Conservation (phyloP, 2,329 filamentous ascomycete species). For the Cytospora paraplurivora region DNA sequence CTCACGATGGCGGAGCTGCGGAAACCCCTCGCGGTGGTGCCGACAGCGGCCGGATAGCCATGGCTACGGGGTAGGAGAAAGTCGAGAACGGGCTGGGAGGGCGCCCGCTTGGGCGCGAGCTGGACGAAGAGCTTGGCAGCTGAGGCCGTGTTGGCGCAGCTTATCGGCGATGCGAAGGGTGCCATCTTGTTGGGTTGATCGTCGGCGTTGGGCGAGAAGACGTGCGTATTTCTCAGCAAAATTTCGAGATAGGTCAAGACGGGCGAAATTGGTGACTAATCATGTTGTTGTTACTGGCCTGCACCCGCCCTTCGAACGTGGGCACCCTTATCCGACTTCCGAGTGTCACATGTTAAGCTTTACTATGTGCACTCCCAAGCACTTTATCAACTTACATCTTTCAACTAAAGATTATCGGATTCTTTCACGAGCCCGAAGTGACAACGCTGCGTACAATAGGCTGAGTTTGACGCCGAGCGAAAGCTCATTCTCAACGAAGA, state of each 20-base stretch:
- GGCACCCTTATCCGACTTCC: not conserved
- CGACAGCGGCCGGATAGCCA: not conserved
- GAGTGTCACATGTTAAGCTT: not conserved
- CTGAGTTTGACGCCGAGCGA: not conserved
- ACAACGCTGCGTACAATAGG: not conserved
- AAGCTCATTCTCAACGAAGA: not conserved
- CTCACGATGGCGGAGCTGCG: constrained; percentile 10
- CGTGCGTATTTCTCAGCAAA: constrained; percentile 10
- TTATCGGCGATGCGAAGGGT: constrained; percentile 15
- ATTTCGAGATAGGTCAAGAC: constrained; percentile 22
- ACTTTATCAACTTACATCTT: not conserved
- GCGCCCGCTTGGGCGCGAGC: constrained; percentile 32
- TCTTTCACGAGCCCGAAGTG: not conserved
- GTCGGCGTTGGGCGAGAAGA: not conserved
- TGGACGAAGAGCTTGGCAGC: constrained; percentile 39
- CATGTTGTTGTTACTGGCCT: not conserved
- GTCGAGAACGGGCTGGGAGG: constrained; percentile 41
- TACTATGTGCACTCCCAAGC: not conserved
- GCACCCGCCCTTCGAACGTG: not conserved
- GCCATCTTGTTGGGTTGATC: not conserved
- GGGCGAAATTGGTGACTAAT: constrained; percentile 7
- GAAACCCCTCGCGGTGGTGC: constrained; percentile 28
- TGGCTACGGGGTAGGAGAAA: constrained; percentile 42
- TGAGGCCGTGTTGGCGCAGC: constrained; percentile 31
- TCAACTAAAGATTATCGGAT: not conserved